Conservation (phyloP, 2,329 filamentous ascomycete species). For the Fusarium miscanthi region DNA sequence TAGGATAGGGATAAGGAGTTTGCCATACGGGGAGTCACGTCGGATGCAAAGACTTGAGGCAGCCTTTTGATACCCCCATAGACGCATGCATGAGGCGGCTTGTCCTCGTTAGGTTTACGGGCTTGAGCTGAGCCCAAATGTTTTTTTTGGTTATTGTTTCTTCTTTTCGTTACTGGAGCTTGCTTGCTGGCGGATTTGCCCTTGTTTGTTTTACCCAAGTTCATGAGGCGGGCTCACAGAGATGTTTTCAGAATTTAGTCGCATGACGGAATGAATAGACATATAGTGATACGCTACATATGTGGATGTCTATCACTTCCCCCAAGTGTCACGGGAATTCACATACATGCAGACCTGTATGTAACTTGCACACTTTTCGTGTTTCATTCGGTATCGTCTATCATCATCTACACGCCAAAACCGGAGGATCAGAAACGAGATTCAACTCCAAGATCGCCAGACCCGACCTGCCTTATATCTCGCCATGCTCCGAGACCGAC, state of each 20-base stretch:
- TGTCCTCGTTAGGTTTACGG: constrained; percentile 24
- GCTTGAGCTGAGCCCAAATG: constrained; percentile 31
- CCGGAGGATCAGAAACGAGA: constrained; percentile 34
- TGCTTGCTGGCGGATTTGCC: not conserved
- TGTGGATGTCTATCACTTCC: not conserved
- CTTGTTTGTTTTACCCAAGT: not conserved
- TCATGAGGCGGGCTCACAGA: not conserved
- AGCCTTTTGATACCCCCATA: constrained; percentile 49
- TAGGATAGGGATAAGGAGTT: constrained; percentile 24
- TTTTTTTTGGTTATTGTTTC: constrained; percentile 37
- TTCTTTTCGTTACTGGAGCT: constrained; percentile 12
- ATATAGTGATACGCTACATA: not conserved
- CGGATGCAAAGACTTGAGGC: constrained; percentile 42
- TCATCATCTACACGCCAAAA: constrained; percentile 20
- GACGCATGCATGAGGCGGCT: constrained; percentile 51
- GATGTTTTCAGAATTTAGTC: constrained; percentile 6
- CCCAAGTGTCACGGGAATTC: not conserved
- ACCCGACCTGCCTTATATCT: constrained; percentile 31
- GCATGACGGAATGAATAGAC: constrained; percentile 26
- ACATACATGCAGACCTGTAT: not conserved
- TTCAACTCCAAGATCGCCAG: constrained; percentile 45
- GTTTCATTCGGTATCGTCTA: constrained; percentile 28
- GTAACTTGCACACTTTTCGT: constrained; percentile 8
- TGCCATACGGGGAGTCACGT: constrained; percentile 39
- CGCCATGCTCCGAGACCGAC: constrained; percentile 37